These are phyloP conservation scores for Blastocystis sp. DNA, from an alignment of 352 stramenopile genomes.

Conservation along the genomic window DNA sequence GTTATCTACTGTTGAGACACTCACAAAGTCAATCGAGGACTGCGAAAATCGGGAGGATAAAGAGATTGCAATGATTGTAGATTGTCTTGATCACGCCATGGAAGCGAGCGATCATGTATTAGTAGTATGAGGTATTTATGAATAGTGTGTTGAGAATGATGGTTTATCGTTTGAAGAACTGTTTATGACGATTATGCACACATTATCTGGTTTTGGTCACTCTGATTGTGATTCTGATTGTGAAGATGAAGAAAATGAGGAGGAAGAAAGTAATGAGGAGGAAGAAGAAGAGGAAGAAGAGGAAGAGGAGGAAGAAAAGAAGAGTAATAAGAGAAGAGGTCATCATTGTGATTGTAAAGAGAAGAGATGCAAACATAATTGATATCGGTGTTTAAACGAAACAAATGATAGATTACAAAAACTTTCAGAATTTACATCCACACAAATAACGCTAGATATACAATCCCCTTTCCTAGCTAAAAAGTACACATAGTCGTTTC, in stretches of 20 bases:
- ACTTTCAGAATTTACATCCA: background rate
- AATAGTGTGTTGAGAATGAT: conserved; percentile 38
- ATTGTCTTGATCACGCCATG: background rate
- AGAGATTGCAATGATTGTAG: background rate
- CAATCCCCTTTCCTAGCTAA: conserved; percentile 32
- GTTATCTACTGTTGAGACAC: conserved; percentile 1
- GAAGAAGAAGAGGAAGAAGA: background rate
- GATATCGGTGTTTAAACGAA: conserved; percentile 2
- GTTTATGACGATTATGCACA: background rate
- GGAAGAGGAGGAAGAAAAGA: background rate
- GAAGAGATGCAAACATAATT: background rate
- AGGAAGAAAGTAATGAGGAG: conserved; percentile 38
- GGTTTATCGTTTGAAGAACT: conserved; percentile 39
- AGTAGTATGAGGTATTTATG: background rate
- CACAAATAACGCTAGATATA: background rate
- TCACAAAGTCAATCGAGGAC: conserved; percentile 10
- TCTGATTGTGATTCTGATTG: conserved; percentile 25
- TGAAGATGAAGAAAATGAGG: background rate
- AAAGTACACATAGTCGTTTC: background rate
- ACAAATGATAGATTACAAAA: conserved; percentile 8
- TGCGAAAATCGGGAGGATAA: background rate
- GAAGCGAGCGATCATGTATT: conserved; percentile 46
- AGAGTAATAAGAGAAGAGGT: background rate
- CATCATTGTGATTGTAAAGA: background rate
- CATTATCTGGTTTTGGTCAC: background rate